A percentile compares a stretch with the other conserved stretches of the same genome.
phyloP scores from a whole-genome alignment of 139 green algal genomes.

The Picochlorum costavermella region DNA sequence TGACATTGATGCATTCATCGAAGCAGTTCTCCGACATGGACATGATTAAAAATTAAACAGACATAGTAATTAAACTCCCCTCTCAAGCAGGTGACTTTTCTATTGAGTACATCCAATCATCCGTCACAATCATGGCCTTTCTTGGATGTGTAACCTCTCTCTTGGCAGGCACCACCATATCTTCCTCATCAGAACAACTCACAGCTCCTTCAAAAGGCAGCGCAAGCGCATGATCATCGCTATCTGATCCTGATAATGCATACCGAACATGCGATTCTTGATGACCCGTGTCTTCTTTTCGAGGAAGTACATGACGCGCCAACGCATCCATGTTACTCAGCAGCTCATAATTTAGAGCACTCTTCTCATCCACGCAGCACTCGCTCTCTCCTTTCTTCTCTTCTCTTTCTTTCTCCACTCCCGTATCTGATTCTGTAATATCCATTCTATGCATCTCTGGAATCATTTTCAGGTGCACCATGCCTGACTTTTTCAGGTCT shows the following conservation, averaged over 20 bases:
- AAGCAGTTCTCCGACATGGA: slow-evolving; percentile 1
- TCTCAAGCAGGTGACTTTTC: background rate
- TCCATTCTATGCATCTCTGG: background rate
- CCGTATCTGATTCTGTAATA: background rate
- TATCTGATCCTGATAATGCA: slow-evolving; percentile 9
- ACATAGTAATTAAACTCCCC: too few relatives aligned
- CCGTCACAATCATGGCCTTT: background rate
- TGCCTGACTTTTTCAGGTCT: background rate
- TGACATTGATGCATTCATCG: slow-evolving; percentile 32
- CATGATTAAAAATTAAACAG: background rate
- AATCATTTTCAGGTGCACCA: background rate
- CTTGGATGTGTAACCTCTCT: background rate
- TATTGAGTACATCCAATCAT: slow-evolving; percentile 14
- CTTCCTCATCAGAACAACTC: slow-evolving; percentile 7
- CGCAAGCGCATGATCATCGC: slow-evolving; percentile 7
- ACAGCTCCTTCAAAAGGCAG: slow-evolving; percentile 6
- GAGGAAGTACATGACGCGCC: background rate
- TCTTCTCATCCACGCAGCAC: background rate
- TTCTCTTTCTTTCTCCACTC: background rate
- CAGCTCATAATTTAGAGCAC: background rate
- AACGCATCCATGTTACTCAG: background rate
- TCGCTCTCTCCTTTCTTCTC: background rate
- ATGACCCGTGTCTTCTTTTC: background rate
- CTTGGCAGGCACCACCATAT: background rate
- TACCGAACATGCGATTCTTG: slow-evolving; percentile 1